A percentile compares a stretch with the other conserved stretches of the same genome.
phyloP scores from a whole-genome alignment of 2,329 filamentous ascomycete genomes.

The Ilyonectria mors-panacis region DNA sequence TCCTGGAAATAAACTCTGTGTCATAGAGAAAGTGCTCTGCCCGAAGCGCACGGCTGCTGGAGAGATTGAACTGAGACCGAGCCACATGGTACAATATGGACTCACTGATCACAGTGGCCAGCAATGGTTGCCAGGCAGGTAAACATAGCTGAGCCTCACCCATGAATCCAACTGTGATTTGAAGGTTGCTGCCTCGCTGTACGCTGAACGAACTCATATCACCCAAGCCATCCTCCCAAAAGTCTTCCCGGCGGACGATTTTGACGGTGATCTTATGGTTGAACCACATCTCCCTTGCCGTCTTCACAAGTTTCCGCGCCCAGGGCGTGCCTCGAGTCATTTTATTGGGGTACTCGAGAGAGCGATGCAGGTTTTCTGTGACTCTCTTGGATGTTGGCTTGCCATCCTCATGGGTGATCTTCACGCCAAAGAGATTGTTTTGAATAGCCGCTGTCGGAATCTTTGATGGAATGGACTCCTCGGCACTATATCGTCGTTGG shows the following conservation, averaged over 20 bases:
- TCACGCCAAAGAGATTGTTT: slow-evolving; percentile 15
- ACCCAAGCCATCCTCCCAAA: slow-evolving; percentile 9
- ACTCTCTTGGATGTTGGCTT: slow-evolving; percentile 14
- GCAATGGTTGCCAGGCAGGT: slow-evolving; percentile 22
- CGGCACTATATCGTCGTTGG: slow-evolving; percentile 9
- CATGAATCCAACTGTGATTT: slow-evolving; percentile 22
- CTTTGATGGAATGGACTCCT: not conserved
- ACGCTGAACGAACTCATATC: slow-evolving; percentile 20
- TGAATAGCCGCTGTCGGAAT: not conserved
- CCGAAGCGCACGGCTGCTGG: slow-evolving; percentile 26
- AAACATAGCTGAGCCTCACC: slow-evolving; percentile 25
- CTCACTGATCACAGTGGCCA: slow-evolving; percentile 23
- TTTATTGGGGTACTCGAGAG: slow-evolving; percentile 13
- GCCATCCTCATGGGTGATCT: slow-evolving; percentile 13
- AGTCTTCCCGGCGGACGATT: slow-evolving; percentile 23
- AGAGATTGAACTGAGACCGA: slow-evolving; percentile 25
- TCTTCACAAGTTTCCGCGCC: slow-evolving; percentile 9
- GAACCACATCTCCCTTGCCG: slow-evolving; percentile 21
- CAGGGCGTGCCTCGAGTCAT: slow-evolving; percentile 5
- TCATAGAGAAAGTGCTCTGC: slow-evolving; percentile 31
- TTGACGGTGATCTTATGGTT: slow-evolving; percentile 17
- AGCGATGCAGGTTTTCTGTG: not conserved
- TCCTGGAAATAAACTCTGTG: slow-evolving; percentile 20
- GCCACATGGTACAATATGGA: slow-evolving; percentile 31
- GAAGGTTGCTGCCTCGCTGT: not conserved